A percentile compares a stretch with the other conserved stretches of the same genome.
Evolutionary conservation across 192 early-diverging fungal genomes (phyloP).

Genomic region (Jimgerdemannia lactiflua): DNA sequence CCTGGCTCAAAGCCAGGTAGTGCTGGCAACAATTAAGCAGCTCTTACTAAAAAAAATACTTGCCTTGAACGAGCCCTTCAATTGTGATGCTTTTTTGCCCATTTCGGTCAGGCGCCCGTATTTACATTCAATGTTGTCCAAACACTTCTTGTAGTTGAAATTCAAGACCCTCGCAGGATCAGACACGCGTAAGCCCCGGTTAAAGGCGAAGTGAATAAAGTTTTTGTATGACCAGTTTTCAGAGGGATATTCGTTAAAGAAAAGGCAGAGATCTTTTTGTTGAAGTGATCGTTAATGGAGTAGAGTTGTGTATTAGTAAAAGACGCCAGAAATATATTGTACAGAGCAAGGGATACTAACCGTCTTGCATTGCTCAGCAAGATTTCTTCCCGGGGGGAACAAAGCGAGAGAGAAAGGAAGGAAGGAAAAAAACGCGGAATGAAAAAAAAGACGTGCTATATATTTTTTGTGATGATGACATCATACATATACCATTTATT

Average conservation of each 20-base stretch:
- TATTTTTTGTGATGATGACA: too few relatives aligned
- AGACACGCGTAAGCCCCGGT: background rate
- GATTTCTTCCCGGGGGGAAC: too few relatives aligned
- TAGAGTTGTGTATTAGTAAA: too few relatives aligned
- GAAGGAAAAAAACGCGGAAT: too few relatives aligned
- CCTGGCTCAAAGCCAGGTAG: conserved; percentile 20
- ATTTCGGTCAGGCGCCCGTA: background rate
- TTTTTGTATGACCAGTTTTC: conserved; percentile 11
- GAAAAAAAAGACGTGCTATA: too few relatives aligned
- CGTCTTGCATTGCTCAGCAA: too few relatives aligned
- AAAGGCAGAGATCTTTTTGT: background rate
- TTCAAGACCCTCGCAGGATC: conserved; percentile 3
- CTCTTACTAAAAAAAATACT: conserved; percentile 6
- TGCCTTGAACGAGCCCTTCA: conserved; percentile 10
- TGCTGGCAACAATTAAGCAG: conserved; percentile 7
- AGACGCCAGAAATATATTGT: too few relatives aligned
- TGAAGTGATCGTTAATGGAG: too few relatives aligned
- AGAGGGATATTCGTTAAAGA: conserved; percentile 4
- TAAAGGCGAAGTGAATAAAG: conserved; percentile 9
- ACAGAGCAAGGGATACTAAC: too few relatives aligned
- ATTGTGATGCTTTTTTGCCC: conserved; percentile 9
- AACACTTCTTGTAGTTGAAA: conserved; percentile 10
- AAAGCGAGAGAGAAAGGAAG: too few relatives aligned
- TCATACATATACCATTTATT: too few relatives aligned
- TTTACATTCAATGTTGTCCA: conserved; percentile 14